Conservation (phyloP, 257 asterid species). For the Jaltomata sinuosa region DNA sequence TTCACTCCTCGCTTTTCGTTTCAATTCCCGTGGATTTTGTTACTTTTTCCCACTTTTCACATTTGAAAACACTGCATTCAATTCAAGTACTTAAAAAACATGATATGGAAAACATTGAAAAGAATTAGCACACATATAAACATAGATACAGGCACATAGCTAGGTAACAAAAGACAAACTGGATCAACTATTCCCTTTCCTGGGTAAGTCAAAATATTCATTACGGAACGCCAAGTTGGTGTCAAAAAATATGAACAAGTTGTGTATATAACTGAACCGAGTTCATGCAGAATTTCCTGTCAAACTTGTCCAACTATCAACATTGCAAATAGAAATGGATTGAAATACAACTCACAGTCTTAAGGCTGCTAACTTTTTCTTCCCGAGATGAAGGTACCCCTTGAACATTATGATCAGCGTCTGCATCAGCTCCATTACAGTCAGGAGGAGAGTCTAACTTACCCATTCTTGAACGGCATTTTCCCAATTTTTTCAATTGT, state of each 20-base stretch:
- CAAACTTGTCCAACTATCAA: not conserved
- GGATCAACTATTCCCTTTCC: not conserved
- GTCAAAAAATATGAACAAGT: not conserved
- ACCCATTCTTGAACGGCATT: slow-evolving; percentile 47
- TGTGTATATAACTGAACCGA: not conserved
- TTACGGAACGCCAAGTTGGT: not conserved
- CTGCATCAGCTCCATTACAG: slow-evolving; percentile 59
- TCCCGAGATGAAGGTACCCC: slow-evolving; percentile 71
- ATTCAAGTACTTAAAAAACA: not conserved
- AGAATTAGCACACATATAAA: not conserved
- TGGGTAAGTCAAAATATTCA: not conserved
- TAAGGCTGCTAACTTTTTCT: slow-evolving; percentile 98
- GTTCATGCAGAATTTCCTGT: not conserved
- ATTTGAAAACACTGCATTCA: not conserved
- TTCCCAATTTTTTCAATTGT: slow-evolving; percentile 51
- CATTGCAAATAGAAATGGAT: not conserved
- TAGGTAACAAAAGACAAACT: not conserved
- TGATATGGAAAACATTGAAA: not conserved
- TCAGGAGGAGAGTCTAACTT: slow-evolving; percentile 71
- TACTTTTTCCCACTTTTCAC: not conserved
- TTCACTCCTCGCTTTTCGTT: not conserved
- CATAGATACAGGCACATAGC: not conserved
- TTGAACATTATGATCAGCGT: slow-evolving; percentile 74
- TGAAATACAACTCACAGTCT: slow-evolving; percentile 57
- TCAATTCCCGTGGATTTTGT: not conserved